A percentile compares a stretch with the other conserved stretches of the same genome.
Conservation (phyloP, 1,284 basidiomycete species). For the Boletellus deceptivus region DNA sequence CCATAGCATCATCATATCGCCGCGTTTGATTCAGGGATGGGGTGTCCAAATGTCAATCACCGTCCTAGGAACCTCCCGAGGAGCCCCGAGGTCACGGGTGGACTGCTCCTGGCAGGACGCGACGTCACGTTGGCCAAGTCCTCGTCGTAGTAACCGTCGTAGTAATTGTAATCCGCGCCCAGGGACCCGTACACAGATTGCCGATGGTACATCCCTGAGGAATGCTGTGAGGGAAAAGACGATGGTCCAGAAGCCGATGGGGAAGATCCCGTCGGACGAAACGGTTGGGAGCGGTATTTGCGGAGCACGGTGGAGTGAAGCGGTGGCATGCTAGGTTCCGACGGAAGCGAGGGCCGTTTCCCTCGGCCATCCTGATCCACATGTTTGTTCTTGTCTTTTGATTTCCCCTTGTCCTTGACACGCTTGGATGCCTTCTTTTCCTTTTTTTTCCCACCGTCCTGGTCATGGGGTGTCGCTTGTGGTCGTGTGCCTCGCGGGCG, state of each 20-base stretch:
- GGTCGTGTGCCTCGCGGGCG: constrained; percentile 42
- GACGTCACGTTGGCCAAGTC: no score
- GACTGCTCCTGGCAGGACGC: no score
- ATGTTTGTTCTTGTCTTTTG: constrained; percentile 20
- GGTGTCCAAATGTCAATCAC: not conserved
- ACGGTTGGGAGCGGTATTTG: constrained; percentile 14
- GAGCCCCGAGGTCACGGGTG: no score
- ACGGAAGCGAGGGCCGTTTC: constrained; percentile 1
- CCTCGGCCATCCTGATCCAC: not conserved
- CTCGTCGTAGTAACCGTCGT: not conserved
- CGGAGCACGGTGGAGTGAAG: constrained; percentile 2
- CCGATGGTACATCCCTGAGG: not conserved
- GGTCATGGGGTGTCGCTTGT: constrained; percentile 1
- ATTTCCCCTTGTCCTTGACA: constrained; percentile 20
- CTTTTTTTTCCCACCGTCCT: constrained; percentile 17
- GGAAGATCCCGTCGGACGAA: not conserved
- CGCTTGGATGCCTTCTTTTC: constrained; percentile 11
- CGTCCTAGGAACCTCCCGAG: no score
- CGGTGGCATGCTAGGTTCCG: constrained; percentile 1
- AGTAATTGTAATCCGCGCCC: no score
- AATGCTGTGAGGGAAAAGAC: not conserved
- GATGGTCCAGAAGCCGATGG: not conserved
- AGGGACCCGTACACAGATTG: no score
- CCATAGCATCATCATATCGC: no score
- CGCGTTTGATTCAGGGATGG: no score